Base-by-base conservation (phyloP, 805 yeast genomes). In the Hanseniaspora vineae region DNA sequence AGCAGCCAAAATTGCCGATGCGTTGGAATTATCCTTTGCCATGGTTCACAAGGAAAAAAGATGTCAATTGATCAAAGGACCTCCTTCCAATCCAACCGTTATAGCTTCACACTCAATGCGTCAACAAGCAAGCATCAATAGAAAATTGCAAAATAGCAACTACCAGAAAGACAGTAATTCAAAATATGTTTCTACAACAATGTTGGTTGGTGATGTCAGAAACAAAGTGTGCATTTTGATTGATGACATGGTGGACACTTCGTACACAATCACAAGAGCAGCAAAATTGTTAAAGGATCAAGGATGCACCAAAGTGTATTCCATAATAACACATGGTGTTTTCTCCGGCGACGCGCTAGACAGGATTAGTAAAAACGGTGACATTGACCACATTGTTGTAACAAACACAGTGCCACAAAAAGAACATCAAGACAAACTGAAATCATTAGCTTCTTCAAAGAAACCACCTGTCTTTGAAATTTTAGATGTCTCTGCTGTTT, bases 181-280 rank as follows among this genome's bases (percentile, higher is more conserved):
- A 20, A 52, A 57, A 40, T 58, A 54, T 47, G 74, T 78, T 42
- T 90, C 94, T 39, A 83, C 95, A 1, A 85, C 96, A 2, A 88
- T 92, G 94, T 75, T 92, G 18, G 98, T 92, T 29, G 99, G 99
- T 39, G 95, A 90, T 59, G 97, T 92, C 35, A 75, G 76, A 51
- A 87, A 78, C 55, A 80, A 83, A 57, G 85, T 78, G 2, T 95
- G 97, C 63, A 83, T 92, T n/a, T 68, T 92, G 44, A 75, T 92
- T 35, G 99, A 92, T 66, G 99, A 92, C 62, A 69, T 92, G 55
- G 88, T 88, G 4, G 99, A 92, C 62, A 90, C 98, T 1, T 86
- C 94, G 1, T 81, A 80, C 60, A 92, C 99, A 1, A 80, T 92
- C 44, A 82, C 92, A 0, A 70, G 97, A 35, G 97, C 97, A 6